Percentiles rank a stretch among this genome's conserved stretches.
Conservation (phyloP, 257 asterid species). For the Fraxinus excelsior region DNA sequence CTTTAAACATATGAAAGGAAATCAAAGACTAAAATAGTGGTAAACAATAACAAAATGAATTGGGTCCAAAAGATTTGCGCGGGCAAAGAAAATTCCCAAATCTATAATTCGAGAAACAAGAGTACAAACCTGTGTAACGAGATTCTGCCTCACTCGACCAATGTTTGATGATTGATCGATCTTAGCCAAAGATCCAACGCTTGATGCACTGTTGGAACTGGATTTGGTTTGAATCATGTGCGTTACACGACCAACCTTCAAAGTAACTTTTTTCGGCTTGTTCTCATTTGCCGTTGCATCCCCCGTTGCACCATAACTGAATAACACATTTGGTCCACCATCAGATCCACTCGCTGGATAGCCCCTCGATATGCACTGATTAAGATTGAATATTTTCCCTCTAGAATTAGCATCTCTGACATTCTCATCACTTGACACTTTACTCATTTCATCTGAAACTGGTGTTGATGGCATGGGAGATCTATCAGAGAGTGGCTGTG, state of each 20-base stretch:
- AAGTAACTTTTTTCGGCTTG: constrained; percentile 68
- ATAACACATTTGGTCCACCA: constrained; percentile 36
- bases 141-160: constrained; percentile 50
- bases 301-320: constrained; percentile 37
- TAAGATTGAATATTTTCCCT: constrained; percentile 74
- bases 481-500: constrained; percentile 49
- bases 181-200: constrained; percentile 48
- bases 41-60: constrained; percentile 14
- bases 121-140: constrained; percentile 54
- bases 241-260: constrained; percentile 89
- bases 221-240: constrained; percentile 77
- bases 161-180: constrained; percentile 50
- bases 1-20: not conserved
- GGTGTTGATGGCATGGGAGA: constrained; percentile 60
- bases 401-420: constrained; percentile 56
- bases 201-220: constrained; percentile 53
- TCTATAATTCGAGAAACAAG: constrained; percentile 12
- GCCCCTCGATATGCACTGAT: constrained; percentile 76
- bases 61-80: not conserved
- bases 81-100: not conserved
- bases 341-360: constrained; percentile 43
- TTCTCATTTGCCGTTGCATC: constrained; percentile 61
- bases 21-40: constrained; percentile 8
- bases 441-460: constrained; percentile 58
- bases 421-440: constrained; percentile 74